Evolutionary conservation across 306 rosid species (phyloP).

Genomic region (Castanea crenata): DNA sequence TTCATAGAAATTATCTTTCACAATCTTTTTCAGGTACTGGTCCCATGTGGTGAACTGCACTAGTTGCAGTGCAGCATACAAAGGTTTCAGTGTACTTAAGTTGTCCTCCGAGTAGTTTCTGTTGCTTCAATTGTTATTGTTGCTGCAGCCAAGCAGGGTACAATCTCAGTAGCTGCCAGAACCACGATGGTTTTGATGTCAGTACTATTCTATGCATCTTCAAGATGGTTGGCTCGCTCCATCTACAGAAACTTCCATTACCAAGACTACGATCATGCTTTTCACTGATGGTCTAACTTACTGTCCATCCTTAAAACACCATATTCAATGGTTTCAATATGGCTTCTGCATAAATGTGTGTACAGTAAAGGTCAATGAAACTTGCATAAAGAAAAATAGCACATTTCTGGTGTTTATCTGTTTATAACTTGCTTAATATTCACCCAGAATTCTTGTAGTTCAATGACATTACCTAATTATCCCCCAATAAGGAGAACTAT

Average conservation of each 20-base stretch:
- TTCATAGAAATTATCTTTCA: not conserved
- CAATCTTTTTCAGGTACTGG: constrained; percentile 56
- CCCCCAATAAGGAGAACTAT: too few species aligned
- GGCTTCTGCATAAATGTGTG: not conserved
- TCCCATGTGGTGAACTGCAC: constrained; percentile 77
- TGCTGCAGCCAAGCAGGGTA: constrained; percentile 55
- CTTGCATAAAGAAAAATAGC: too few species aligned
- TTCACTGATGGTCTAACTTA: constrained; percentile 29
- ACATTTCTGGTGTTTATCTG: too few species aligned
- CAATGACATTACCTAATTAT: too few species aligned
- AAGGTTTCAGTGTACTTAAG: constrained; percentile 60
- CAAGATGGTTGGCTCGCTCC: constrained; percentile 68
- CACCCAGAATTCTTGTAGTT: too few species aligned
- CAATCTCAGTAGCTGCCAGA: constrained; percentile 37
- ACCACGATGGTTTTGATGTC: constrained; percentile 50
- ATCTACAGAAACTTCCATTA: constrained; percentile 71
- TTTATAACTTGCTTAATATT: too few species aligned
- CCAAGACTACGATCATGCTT: constrained; percentile 79
- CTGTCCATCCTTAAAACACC: not conserved
- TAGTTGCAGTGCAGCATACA: constrained; percentile 72
- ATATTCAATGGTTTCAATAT: not conserved
- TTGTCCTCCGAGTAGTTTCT: constrained; percentile 52
- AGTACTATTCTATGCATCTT: constrained; percentile 56
- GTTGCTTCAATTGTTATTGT: constrained; percentile 62
- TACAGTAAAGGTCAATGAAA: not conserved